A percentile compares a stretch with the other conserved stretches of the same genome.
Conservation (phyloP, 2,329 filamentous ascomycete species). For the Mycosphaerella sp. region DNA sequence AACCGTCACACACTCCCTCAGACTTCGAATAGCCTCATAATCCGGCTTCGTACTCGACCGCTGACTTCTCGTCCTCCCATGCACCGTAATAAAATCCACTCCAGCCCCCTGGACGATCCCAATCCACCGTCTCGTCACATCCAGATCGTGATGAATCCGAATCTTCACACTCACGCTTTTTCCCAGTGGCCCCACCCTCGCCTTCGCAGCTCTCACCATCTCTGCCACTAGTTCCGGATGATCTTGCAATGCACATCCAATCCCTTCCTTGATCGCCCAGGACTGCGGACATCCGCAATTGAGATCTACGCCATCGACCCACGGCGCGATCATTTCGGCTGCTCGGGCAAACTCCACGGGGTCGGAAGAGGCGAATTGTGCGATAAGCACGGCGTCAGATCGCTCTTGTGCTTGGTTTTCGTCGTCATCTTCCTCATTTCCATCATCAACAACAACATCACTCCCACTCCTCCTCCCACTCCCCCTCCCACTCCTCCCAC, state of each 20-base stretch:
- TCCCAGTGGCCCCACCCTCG: conserved; percentile 39
- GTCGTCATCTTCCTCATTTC: too few species aligned
- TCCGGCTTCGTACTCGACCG: conserved; percentile 57
- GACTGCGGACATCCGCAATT: conserved; percentile 70
- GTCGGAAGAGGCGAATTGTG: conserved; percentile 61
- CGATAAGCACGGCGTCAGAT: conserved; percentile 48
- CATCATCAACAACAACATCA: too few species aligned
- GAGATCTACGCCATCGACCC: conserved; percentile 59
- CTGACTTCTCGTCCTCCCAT: conserved; percentile 58
- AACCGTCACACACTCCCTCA: conserved; percentile 50
- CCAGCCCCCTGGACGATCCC: conserved; percentile 55
- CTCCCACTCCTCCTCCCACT: too few species aligned
- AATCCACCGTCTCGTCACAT: conserved; percentile 54
- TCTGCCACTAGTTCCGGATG: conserved; percentile 58
- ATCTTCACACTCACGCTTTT: conserved; percentile 66
- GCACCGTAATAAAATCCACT: conserved; percentile 65
- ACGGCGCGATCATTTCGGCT: conserved; percentile 56
- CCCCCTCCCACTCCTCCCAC: neutral
- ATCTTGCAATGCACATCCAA: conserved; percentile 56
- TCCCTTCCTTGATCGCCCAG: conserved; percentile 62
- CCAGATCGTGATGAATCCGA: conserved; percentile 58
- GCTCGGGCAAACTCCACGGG: conserved; percentile 58
- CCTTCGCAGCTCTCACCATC: conserved; percentile 56
- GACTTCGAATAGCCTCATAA: conserved; percentile 53
- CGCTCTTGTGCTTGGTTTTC: neutral